These are phyloP conservation scores for Musa itinerans DNA, from an alignment of 176 grass and related monocot genomes.

Conservation along the genomic window DNA sequence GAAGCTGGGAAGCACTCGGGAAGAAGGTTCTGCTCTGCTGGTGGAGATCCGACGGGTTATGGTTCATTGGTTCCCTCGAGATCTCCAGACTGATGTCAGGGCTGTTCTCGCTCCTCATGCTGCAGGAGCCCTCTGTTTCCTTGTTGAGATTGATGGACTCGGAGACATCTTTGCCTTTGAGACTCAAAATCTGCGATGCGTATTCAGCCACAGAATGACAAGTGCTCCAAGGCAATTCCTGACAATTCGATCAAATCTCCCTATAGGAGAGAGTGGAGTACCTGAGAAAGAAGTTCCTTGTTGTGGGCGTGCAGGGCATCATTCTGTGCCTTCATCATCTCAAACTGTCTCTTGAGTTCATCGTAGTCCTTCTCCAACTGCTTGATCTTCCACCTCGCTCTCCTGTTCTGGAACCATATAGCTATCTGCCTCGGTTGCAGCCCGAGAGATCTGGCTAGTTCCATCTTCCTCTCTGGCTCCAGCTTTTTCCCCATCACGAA, in stretches of 20 bases:
- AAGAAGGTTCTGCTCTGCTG: too few species aligned
- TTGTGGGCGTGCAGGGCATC: background rate
- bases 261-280: too few species aligned
- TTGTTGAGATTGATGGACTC: background rate
- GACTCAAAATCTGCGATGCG: background rate
- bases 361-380: background rate
- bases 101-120: background rate
- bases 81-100: background rate
- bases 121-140: background rate
- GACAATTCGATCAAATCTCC: background rate
- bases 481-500: background rate
- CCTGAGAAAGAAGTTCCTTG: background rate
- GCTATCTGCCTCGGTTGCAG: background rate
- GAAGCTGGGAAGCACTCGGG: background rate
- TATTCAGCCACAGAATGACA: background rate
- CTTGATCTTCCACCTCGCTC: background rate
- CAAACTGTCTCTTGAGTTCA: background rate
- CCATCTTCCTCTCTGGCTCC: background rate
- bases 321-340: background rate
- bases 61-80: too few species aligned
- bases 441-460: background rate
- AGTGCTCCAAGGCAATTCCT: background rate
- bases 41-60: too few species aligned
- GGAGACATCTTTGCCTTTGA: background rate
- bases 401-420: background rate